Evolutionary conservation across 129 eudicot species (phyloP).

Genomic region (Scalesia atractyloides): DNA sequence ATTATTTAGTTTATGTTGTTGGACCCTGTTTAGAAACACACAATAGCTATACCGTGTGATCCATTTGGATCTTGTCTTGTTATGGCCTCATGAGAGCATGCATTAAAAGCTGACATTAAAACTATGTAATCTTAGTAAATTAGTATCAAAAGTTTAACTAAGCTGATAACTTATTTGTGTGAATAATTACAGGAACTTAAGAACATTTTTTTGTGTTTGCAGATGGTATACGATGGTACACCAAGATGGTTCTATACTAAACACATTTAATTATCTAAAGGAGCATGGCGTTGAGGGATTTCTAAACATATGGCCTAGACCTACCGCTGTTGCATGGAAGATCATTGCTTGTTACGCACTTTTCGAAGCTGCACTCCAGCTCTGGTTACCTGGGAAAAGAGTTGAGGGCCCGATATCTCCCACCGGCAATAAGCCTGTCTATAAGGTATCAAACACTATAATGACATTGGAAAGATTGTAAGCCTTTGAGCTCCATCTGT

Average conservation of each 20-base stretch:
- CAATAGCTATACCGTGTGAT: constrained; percentile 5
- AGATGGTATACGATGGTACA: constrained; percentile 99
- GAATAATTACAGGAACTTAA: background rate
- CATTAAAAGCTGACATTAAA: background rate
- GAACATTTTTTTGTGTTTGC: constrained; percentile 26
- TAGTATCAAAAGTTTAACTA: background rate
- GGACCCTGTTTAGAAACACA: no score
- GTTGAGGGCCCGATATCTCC: constrained; percentile 97
- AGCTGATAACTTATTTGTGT: background rate
- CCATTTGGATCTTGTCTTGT: constrained; percentile 24
- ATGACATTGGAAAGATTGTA: no score
- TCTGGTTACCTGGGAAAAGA: constrained; percentile 74
- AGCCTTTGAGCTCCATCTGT: no score
- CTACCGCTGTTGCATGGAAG: constrained; percentile 73
- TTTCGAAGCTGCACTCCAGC: constrained; percentile 95
- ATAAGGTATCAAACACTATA: constrained; percentile 55
- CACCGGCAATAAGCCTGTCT: constrained; percentile 81
- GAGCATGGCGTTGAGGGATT: constrained; percentile 71
- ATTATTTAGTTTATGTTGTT: no score
- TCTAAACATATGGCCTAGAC: constrained; percentile 80
- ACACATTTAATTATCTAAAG: constrained; percentile 56
- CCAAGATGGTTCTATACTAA: constrained; percentile 81
- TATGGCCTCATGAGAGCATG: constrained; percentile 4
- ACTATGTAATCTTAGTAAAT: background rate
- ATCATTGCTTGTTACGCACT: constrained; percentile 72